Evolutionary conservation across 192 early-diverging fungal genomes (phyloP), one percentile per base, ranked within the genome.

Genomic region (Chytriomyces hyalinus): DNA sequence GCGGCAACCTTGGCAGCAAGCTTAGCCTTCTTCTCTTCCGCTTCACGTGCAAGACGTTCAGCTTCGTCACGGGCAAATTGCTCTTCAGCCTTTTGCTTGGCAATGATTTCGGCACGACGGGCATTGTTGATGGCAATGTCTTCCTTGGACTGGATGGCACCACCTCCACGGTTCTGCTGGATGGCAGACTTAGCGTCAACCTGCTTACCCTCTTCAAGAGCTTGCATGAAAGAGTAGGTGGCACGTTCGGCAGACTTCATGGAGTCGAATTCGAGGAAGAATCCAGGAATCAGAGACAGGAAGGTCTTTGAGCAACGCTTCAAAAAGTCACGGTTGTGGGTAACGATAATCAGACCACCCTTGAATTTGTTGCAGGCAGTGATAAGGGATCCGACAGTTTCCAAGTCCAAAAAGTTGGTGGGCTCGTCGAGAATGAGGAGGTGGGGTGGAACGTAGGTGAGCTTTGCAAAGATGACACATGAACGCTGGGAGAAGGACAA

Each of bases 301-400:
- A 81, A 76, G 91, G 82, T 64, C 62, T 66, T 64, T 22, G 63
- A 75, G 49, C 73, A 75, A 26, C 88, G 85, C 70, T 87, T 88
- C 75, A 90, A 86, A 85, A 94, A 94, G 81, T 94, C 91, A 76
- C 85, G 85, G 90, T 93, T 92, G 91, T 94, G 92, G 76, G 93
- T 91, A 82, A 93, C 90, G 71, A 94, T 91, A 73, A 94, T 87
- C 66, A 94, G 88, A 89, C 91, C 92, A 83, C 93, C 93, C 76
- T 88, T 90, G 70, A 86, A 94, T 45, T 89, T 85, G 81, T 86
- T 87, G 82, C 92, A 91, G 75, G 92, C 92, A 77, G 75, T 80
- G 68, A 91, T 90, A 70, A 94, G 85, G 67, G 87, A 91, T 82
- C 90, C 93, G 47, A 93, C 83, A 8, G 92, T 86, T 73, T 94